A percentile compares a stretch with the other conserved stretches of the same genome.
These are phyloP conservation scores for Polychaeton citri DNA, from an alignment of 2,329 filamentous ascomycete genomes.

Conservation along the genomic window DNA sequence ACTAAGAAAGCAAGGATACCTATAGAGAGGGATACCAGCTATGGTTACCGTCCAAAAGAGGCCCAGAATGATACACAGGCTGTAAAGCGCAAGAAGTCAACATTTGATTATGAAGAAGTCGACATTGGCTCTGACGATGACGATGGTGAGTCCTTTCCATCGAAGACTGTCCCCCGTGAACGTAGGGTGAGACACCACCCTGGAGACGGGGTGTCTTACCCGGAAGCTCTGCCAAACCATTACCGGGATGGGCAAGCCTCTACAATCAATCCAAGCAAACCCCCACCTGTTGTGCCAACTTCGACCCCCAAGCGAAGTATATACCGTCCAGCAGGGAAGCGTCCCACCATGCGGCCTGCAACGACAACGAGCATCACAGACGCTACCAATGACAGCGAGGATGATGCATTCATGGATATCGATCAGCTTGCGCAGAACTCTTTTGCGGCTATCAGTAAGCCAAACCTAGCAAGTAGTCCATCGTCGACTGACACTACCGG, in stretches of 20 bases:
- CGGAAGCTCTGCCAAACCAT: constrained; percentile 29
- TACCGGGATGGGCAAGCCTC: constrained; percentile 19
- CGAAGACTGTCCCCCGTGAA: background rate
- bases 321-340: constrained; percentile 9
- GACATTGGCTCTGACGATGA: constrained; percentile 32
- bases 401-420: constrained; percentile 8
- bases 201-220: constrained; percentile 5
- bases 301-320: background rate
- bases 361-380: constrained; percentile 18
- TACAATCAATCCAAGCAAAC: no score
- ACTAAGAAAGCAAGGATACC: constrained; percentile 19
- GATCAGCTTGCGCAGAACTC: constrained; percentile 1
- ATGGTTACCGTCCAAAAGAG: constrained; percentile 20
- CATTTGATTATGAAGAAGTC: constrained; percentile 30
- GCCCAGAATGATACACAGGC: constrained; percentile 9
- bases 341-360: constrained; percentile 17
- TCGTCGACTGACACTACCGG: background rate
- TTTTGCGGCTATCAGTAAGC: background rate
- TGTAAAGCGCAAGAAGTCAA: constrained; percentile 9
- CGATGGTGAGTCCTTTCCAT: constrained; percentile 13
- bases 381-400: constrained; percentile 19
- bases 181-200: background rate
- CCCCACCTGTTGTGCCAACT: no score
- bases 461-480: background rate
- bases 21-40: constrained; percentile 20